Base-by-base conservation (phyloP, 2,329 filamentous ascomycete genomes). In the Aspergillus unguis region DNA sequence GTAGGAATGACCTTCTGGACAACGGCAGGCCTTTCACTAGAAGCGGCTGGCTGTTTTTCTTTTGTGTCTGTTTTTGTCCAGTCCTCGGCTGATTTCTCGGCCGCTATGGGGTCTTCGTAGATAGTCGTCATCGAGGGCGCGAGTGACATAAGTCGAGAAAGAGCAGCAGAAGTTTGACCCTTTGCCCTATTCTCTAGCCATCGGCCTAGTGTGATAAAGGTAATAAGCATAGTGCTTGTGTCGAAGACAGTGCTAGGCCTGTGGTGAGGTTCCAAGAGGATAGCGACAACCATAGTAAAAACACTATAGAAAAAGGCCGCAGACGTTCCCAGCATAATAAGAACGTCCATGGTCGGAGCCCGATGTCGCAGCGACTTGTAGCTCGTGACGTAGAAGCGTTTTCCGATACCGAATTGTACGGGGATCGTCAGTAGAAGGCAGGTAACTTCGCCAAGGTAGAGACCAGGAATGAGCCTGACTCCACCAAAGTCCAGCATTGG, bases 161-260 rank as follows among this genome's bases (percentile, higher is more conserved):
- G 81, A 0, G 94, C 94, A 67, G 90, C 94, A 4, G 92, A 96
- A 0, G 94, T 99, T 73, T 97, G 90, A 0, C 94, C 94, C 75
- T 97, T 99, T 48, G 94, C 94, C 17, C 86, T 80, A 68, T 97
- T 99, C 73, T 99, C 94, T 17, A 99, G 75, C 75, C 88, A 99
- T 33, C 94, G 86, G 3, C 94, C 90, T 2, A 99, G 75, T 1
- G 88, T 91, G 70, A 96, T 90, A 68, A 99, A 97, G 0, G 91
- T 96, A 70, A 99, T 92, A 47, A 99, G 80, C 94, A 97, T 99
- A 25, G 91, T 96, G 72, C 92, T 96, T 1, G 94, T 99, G 67
- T 99, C 94, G 64, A 99, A 99, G 11, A 96, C 88, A 2, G 91
- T 96, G 58, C 84, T 86, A 1, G 94, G 94, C 44, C 89, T 83